Evolutionary conservation across 2,329 filamentous ascomycete genomes (phyloP).

Genomic region (Aaosphaeria arxii): DNA sequence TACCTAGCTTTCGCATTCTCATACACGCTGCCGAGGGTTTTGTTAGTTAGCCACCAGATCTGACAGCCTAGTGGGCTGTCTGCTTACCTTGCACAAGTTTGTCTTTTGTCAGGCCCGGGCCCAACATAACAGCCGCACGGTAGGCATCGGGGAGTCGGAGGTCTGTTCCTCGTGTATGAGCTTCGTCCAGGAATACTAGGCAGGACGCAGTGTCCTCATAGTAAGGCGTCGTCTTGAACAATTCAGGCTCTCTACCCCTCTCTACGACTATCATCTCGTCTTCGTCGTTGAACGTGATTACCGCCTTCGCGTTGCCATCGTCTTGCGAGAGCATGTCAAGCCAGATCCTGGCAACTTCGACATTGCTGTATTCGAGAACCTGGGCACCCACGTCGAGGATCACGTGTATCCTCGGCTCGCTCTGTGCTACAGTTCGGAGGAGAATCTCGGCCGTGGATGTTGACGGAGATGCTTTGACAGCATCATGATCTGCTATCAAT

Average conservation of each 20-base stretch:
- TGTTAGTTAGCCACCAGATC: no score
- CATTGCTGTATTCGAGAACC: conserved; percentile 55
- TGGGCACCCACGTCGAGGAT: conserved; percentile 69
- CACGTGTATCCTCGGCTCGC: conserved; percentile 43
- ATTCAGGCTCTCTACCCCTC: no score
- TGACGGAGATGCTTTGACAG: conserved; percentile 27
- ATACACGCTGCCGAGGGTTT: conserved; percentile 46
- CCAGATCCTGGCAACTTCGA: conserved; percentile 47
- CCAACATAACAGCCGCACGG: conserved; percentile 66
- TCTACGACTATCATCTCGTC: conserved; percentile 54
- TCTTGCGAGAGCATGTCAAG: conserved; percentile 39
- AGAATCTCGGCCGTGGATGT: conserved; percentile 22
- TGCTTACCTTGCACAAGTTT: conserved; percentile 54
- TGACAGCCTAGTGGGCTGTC: no score
- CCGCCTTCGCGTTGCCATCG: conserved; percentile 26
- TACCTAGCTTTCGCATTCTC: conserved; percentile 67
- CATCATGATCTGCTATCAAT: conserved; percentile 24
- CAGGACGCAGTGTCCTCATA: conserved; percentile 53
- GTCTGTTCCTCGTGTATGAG: conserved; percentile 69
- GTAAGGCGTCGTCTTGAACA: neutral
- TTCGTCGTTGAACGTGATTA: conserved; percentile 54
- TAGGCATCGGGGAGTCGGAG: conserved; percentile 58
- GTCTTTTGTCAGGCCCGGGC: conserved; percentile 65
- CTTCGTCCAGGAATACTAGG: conserved; percentile 67
- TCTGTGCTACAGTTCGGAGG: conserved; percentile 22